A percentile compares a stretch with the other conserved stretches of the same genome.
phyloP scores from a whole-genome alignment of 495 filamentous ascomycete genomes.

The Aspergillus cavernicola region DNA sequence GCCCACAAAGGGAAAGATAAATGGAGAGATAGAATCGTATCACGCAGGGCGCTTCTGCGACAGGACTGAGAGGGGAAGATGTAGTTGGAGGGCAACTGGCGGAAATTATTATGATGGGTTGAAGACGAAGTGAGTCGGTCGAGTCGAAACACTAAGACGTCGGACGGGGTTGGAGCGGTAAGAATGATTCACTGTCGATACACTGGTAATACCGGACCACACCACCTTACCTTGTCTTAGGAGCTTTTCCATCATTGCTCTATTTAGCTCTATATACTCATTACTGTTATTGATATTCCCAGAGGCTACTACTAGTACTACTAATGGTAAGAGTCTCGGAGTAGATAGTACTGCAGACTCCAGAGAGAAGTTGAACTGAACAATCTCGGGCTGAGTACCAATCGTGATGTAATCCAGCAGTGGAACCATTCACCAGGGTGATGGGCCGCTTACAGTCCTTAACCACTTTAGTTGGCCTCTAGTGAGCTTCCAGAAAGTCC shows the following conservation, averaged over 20 bases:
- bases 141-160: conserved; percentile 4
- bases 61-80: neutral
- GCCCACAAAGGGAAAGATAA: neutral
- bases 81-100: neutral
- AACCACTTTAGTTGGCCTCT: neutral
- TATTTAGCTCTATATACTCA: too few relatives aligned
- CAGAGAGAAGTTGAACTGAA: too few relatives aligned
- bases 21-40: neutral
- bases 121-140: neutral
- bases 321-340: too few relatives aligned
- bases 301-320: too few relatives aligned
- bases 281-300: too few relatives aligned
- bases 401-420: neutral
- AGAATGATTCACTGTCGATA: neutral
- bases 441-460: neutral
- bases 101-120: conserved; percentile 10
- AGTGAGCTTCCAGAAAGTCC: conserved; percentile 14
- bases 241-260: too few relatives aligned
- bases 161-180: conserved; percentile 11
- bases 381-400: neutral
- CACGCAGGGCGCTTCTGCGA: neutral
- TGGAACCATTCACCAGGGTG: conserved; percentile 11
- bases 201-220: neutral
- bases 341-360: too few relatives aligned
- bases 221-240: too few relatives aligned